Evolutionary conservation across 148 eudicot species (phyloP).

Genomic region (Camellia granthamiana): DNA sequence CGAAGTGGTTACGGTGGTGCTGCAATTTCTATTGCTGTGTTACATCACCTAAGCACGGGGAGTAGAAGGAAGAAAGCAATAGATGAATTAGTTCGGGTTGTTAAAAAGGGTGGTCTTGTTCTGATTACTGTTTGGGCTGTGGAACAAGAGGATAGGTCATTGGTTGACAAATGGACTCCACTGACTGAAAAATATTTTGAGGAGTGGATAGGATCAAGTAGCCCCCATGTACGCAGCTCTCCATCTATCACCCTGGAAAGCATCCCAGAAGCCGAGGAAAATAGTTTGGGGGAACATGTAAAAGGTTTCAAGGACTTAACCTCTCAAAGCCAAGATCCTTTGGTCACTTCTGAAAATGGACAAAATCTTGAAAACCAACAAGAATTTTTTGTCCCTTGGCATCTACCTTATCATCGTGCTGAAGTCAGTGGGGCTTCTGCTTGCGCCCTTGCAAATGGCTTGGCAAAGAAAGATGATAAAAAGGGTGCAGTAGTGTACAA

Average conservation of each 20-base stretch:
- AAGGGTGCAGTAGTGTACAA: slow-evolving; percentile 95
- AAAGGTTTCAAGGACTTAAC: slow-evolving; percentile 26
- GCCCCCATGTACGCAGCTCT: slow-evolving; percentile 59
- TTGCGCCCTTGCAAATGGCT: slow-evolving; percentile 70
- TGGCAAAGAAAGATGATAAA: slow-evolving; percentile 88
- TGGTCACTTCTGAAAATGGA: slow-evolving; percentile 17
- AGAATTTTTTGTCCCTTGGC: slow-evolving; percentile 98
- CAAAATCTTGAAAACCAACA: slow-evolving; percentile 46
- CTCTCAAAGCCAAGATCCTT: slow-evolving; percentile 22
- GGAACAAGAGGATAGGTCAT: slow-evolving; percentile 79
- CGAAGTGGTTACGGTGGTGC: slow-evolving; percentile 80
- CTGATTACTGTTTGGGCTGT: slow-evolving; percentile 96
- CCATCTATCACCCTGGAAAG: slow-evolving; percentile 54
- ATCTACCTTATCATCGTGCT: slow-evolving; percentile 96
- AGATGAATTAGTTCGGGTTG: slow-evolving; percentile 86
- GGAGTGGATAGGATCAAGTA: slow-evolving; percentile 91
- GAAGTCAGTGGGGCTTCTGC: slow-evolving; percentile 90
- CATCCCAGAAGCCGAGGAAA: slow-evolving; percentile 77
- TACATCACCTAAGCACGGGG: slow-evolving; percentile 88
- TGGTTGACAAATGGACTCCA: slow-evolving; percentile 92
- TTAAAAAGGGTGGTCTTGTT: slow-evolving; percentile 75
- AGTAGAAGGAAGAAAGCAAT: slow-evolving; percentile 78
- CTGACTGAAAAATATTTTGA: slow-evolving; percentile 65
- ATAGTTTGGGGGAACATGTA: slow-evolving; percentile 19
- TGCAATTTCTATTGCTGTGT: slow-evolving; percentile 90